Percentiles rank a stretch among this genome's conserved stretches.
Conservation (phyloP, 306 rosid genomes). For the Styphnolobium japonicum region DNA sequence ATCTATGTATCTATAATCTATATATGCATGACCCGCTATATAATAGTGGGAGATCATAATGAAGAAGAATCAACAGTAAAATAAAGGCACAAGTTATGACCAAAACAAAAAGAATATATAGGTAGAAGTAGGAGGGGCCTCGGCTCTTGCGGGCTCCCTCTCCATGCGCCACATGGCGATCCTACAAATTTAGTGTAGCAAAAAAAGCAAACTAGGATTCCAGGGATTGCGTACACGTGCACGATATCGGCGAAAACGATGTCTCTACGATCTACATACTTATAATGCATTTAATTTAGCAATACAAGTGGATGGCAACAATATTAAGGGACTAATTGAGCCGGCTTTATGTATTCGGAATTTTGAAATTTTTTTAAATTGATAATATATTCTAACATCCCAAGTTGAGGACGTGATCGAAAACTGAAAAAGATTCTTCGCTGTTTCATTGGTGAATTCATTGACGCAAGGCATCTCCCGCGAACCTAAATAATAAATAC, state of each 20-base stretch:
- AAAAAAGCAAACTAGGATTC: not conserved
- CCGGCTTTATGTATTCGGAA: constrained; percentile 1
- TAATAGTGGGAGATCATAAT: constrained; percentile 24
- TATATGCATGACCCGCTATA: constrained; percentile 4
- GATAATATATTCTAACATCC: constrained; percentile 22
- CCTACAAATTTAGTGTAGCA: not conserved
- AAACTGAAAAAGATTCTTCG: constrained; percentile 37
- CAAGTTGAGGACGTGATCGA: constrained; percentile 36
- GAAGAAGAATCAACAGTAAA: not conserved
- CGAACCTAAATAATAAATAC: constrained; percentile 18
- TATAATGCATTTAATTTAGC: not conserved
- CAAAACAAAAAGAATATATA: constrained; percentile 10
- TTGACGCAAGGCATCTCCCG: constrained; percentile 31
- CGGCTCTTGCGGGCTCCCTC: constrained; percentile 5
- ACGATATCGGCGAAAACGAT: constrained; percentile 38
- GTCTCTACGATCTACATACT: constrained; percentile 1
- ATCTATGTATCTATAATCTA: not conserved
- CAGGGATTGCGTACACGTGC: constrained; percentile 15
- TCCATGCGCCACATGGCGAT: constrained; percentile 35
- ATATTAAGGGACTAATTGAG: not conserved
- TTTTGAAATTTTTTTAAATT: not conserved
- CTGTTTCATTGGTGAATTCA: constrained; percentile 32
- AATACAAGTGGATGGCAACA: constrained; percentile 14
- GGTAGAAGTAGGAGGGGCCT: not conserved
- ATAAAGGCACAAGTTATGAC: not conserved